Base-by-base conservation (phyloP, 2,329 filamentous ascomycete species). In the Chrysoporthe deuterocubensis region DNA sequence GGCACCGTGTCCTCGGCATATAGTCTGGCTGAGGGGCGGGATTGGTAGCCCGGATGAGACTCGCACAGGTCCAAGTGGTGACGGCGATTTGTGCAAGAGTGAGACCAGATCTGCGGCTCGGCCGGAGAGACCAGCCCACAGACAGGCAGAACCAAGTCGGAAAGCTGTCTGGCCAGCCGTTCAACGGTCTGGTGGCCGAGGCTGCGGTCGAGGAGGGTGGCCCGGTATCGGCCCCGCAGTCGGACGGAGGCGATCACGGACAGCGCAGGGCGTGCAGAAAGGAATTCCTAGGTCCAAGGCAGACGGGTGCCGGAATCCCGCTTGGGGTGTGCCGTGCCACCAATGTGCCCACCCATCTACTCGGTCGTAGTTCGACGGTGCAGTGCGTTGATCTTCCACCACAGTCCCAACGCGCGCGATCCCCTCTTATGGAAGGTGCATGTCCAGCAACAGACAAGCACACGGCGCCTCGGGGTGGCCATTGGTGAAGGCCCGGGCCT, bases 191-290 rank as follows among this genome's bases (percentile, higher is more conserved):
- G 44, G 52, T 62, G 37, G 43, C 42, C 67, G 59, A 34, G n/a
- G 62, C 11, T 43, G 14, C 21, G 34, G 62, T 58, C 21, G 52
- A 58, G 21, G 18, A 37, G 52, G 40, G 21, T 56, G 50, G 48
- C 67, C 68, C 68, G 68, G 68, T 69, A 69, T 69, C 68, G 68
- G 68, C 66, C 63, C 68, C 68, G 43, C 60, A 65, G 58, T 66
- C 60, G 57, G 58, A 57, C 18, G 62, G 57, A 14, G 57, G 26
- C n/a, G 40, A 32, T 60, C 40, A 26, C 57, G 57, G 57, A 57
- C 32, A 32, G 4, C 34, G 16, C 54, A 54, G 50, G 21, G 50
- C 50, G 13, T 52, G 50, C 48, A 52, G n/a, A 5, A 48, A 8
- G 46, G 14, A 48, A n/a, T 14, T 54, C 37, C 21, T 54, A 16